phyloP scores from a whole-genome alignment of 2,329 filamentous ascomycete species.

The Blumeria hordei region DNA sequence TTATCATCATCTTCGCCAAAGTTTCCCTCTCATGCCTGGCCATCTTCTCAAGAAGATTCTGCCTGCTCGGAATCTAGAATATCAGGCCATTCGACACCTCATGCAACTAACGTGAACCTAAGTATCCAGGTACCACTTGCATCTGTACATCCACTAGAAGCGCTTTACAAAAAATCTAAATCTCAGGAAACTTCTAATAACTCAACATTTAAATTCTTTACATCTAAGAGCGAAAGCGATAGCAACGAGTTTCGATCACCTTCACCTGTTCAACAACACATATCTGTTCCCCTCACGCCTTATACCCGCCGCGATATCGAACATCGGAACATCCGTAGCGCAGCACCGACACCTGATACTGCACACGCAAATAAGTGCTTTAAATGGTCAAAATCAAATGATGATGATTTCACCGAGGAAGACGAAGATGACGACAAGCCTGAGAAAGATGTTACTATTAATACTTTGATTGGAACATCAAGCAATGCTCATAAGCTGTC shows the following conservation, averaged over 20 bases:
- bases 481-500: no score
- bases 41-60: not conserved
- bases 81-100: no score
- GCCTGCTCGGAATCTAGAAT: no score
- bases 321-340: conserved; percentile 52
- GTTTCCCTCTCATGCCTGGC: not conserved
- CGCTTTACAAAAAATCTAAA: conserved; percentile 59
- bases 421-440: conserved; percentile 17
- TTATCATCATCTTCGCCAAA: not conserved
- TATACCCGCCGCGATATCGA: conserved; percentile 61
- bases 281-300: conserved; percentile 47
- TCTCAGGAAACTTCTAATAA: conserved; percentile 21
- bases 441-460: conserved; percentile 1
- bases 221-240: conserved; percentile 21
- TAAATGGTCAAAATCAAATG: conserved; percentile 25
- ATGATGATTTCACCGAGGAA: conserved; percentile 19
- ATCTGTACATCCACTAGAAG: conserved; percentile 62
- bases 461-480: conserved; percentile 4
- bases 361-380: conserved; percentile 46
- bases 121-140: conserved; percentile 22
- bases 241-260: conserved; percentile 12
- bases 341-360: conserved; percentile 86
- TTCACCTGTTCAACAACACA: conserved; percentile 16
- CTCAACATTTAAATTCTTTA: conserved; percentile 60
- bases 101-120: conserved; percentile 24